Percentiles rank a stretch among this genome's conserved stretches.
Conservation (phyloP, 257 asterid genomes). For the Plantago elongata region DNA sequence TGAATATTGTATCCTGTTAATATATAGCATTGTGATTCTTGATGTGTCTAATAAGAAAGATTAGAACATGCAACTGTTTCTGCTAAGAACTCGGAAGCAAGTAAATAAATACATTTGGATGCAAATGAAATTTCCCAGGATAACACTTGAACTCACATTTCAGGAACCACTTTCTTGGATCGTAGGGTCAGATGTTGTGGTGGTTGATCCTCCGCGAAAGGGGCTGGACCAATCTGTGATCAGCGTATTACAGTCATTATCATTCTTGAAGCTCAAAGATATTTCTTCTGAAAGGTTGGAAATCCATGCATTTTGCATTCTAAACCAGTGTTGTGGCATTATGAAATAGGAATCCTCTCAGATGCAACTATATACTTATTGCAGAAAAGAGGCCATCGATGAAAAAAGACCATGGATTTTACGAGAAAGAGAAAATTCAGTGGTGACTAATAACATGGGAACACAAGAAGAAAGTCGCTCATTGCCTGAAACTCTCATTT, state of each 20-base stretch:
- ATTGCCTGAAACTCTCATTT: conserved; percentile 76
- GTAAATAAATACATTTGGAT: conserved; percentile 6
- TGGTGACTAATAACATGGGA: conserved; percentile 33
- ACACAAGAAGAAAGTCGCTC: conserved; percentile 42
- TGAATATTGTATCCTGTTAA: conserved; percentile 6
- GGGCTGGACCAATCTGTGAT: conserved; percentile 79
- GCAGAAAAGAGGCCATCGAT: conserved; percentile 33
- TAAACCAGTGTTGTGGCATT: conserved; percentile 5
- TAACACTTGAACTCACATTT: conserved; percentile 21
- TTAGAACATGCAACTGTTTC: not conserved
- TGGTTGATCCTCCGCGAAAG: conserved; percentile 97
- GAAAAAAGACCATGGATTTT: conserved; percentile 93
- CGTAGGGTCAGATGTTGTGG: conserved; percentile 81
- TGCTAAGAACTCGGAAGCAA: conserved; percentile 1
- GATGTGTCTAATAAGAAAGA: not conserved
- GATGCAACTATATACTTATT: conserved; percentile 17
- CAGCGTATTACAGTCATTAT: conserved; percentile 45
- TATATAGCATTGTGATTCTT: not conserved
- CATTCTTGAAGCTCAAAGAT: conserved; percentile 38
- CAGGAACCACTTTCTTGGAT: conserved; percentile 94
- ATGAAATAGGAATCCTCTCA: conserved; percentile 17
- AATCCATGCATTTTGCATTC: conserved; percentile 6
- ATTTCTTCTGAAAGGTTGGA: conserved; percentile 47
- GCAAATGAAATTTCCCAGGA: conserved; percentile 10
- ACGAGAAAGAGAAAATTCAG: conserved; percentile 70